phyloP scores from a whole-genome alignment of 352 stramenopile genomes.

The Pythium myriotylum region DNA sequence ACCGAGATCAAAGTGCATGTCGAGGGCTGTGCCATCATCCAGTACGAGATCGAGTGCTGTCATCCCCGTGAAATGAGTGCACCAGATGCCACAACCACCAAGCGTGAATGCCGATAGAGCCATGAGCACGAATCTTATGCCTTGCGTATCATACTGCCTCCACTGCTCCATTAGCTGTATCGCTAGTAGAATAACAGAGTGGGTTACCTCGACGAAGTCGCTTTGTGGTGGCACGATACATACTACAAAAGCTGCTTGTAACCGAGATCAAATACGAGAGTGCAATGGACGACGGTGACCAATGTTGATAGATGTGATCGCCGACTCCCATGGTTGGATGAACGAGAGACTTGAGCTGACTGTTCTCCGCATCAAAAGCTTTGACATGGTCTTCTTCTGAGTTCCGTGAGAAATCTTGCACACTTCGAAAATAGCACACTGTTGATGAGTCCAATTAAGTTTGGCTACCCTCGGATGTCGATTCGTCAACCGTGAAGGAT shows the following conservation, averaged over 20 bases:
- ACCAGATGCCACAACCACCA: slow-evolving; percentile 73
- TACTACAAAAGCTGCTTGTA: slow-evolving; percentile 71
- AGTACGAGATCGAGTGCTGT: slow-evolving; percentile 47
- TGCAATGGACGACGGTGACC: slow-evolving; percentile 23
- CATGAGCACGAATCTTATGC: slow-evolving; percentile 43
- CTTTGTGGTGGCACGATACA: slow-evolving; percentile 1
- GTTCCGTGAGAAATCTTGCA: too few relatives aligned
- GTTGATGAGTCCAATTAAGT: too few relatives aligned
- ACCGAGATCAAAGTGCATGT: slow-evolving; percentile 58
- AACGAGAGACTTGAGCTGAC: too few relatives aligned
- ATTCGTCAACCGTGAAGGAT: too few relatives aligned
- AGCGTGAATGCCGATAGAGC: slow-evolving; percentile 43
- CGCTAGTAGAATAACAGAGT: slow-evolving; percentile 22
- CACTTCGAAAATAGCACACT: too few relatives aligned
- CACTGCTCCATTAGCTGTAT: slow-evolving; percentile 79
- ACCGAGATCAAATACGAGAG: slow-evolving; percentile 70
- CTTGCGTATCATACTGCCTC: slow-evolving; percentile 38
- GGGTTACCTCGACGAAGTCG: too few relatives aligned
- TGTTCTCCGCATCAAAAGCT: too few relatives aligned
- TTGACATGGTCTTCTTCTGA: too few relatives aligned
- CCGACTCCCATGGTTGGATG: background rate
- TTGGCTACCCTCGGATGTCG: too few relatives aligned
- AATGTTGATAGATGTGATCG: slow-evolving; percentile 20
- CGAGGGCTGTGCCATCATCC: slow-evolving; percentile 43
- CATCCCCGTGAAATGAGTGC: slow-evolving; percentile 79